Evolutionary conservation across 2,329 filamentous ascomycete genomes (phyloP), one percentile per base, ranked within the genome.

Genomic region (Talaromyces albobiverticillius): DNA sequence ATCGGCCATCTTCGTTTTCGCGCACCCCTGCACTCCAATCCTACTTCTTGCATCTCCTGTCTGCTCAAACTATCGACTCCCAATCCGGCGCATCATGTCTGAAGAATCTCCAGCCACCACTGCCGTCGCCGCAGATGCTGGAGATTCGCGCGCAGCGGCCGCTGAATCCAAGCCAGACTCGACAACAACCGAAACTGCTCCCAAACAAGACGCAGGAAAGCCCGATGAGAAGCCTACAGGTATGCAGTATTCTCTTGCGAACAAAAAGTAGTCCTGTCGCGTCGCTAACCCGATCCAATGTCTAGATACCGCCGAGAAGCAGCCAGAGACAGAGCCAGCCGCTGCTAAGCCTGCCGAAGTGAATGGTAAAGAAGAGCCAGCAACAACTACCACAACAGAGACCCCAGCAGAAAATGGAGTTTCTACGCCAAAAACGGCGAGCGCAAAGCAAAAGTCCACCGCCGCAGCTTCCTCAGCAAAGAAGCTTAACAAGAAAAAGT

Each of bases 401-500:
- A 63, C 47, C 20, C 31, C 22, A 11, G 36, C 23, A 7, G 53
- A 68, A 31, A 74, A 82, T 63, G 79, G 78, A 60, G 79, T 75
- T 46, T 73, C 80, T 54, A 71, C 74, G 32, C 72, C 71, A 26
- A 83, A 83, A 64, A n/a, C 32, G 16, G 70, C 76, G 58, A 65
- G 64, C 48, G 64, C 69, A 34, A 81, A 77, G 70, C 88, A 90
- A 76, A 94, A 94, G 80, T 95, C 90, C 22, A 79, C 79, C 40
- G 80, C 79, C 53, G 82, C 81, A 41, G 79, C 79, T 16, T 76
- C 87, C 9, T 84, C 87, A 60, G 78, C 74, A 63, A 92, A 91
- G 79, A 92, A 92, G 71, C 79, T 91, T 58, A 94, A 85, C 77
- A 90, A 87, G 77, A 96, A 94, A 79, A 88, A 85, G 68, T 92